Conservation (phyloP, 2,329 filamentous ascomycete species). For the Canariomyces notabilis region DNA sequence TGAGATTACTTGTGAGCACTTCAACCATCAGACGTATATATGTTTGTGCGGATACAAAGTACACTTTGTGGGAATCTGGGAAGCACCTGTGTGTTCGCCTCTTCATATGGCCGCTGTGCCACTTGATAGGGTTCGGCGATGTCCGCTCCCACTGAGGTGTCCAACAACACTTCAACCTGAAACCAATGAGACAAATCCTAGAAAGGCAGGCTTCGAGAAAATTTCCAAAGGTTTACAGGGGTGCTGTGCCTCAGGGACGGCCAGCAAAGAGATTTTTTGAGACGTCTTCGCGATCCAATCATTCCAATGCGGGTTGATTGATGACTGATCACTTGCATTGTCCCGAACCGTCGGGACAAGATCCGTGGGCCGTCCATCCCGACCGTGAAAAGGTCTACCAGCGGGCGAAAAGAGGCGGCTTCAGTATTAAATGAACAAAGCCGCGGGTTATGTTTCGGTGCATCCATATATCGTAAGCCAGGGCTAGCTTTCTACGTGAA, state of each 20-base stretch:
- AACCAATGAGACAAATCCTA: conserved; percentile 11
- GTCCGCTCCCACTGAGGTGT: conserved; percentile 13
- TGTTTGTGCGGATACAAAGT: too few species aligned
- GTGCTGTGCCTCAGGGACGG: background rate
- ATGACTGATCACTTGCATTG: background rate
- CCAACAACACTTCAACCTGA: conserved; percentile 12
- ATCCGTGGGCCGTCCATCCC: too few species aligned
- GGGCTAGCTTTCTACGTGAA: too few species aligned
- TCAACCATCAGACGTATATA: too few species aligned
- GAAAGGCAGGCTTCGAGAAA: conserved; percentile 17
- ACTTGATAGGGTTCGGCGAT: conserved; percentile 9
- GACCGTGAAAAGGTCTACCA: too few species aligned
- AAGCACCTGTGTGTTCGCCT: background rate
- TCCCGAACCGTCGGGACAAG: too few species aligned
- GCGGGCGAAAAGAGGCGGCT: too few species aligned
- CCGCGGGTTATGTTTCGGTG: too few species aligned
- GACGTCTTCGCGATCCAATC: background rate
- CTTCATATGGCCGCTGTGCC: background rate
- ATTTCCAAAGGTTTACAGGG: conserved; percentile 5
- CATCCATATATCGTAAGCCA: too few species aligned
- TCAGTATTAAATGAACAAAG: too few species aligned
- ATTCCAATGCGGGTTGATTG: background rate
- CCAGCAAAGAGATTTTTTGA: background rate
- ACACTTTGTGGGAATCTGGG: too few species aligned
- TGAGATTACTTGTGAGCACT: too few species aligned